Percentiles rank a stretch among this genome's conserved stretches.
Conservation (phyloP, 306 rosid genomes). For the Quillaja saponaria region DNA sequence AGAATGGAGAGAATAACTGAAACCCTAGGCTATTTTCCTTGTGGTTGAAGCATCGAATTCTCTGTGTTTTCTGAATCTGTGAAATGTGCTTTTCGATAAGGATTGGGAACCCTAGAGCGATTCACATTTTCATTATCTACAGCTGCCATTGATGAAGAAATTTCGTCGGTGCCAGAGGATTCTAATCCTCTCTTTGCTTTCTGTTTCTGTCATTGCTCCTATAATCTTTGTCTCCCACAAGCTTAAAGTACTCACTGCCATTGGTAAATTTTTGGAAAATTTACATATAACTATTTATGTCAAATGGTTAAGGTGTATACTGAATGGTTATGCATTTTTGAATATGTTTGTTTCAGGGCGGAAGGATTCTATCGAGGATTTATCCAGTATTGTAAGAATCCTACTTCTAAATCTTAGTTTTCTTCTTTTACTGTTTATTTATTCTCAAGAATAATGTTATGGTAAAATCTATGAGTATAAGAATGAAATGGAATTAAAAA, state of each 20-base stretch:
- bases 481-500: slow-evolving; percentile 1
- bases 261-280: slow-evolving; percentile 40
- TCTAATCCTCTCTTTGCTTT: slow-evolving; percentile 81
- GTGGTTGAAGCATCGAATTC: slow-evolving; percentile 52
- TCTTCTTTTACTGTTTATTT: not conserved
- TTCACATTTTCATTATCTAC: slow-evolving; percentile 17
- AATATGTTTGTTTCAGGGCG: slow-evolving; percentile 53
- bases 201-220: slow-evolving; percentile 82
- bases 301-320: not conserved
- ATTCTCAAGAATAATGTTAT: not conserved
- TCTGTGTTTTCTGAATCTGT: slow-evolving; percentile 45
- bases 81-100: slow-evolving; percentile 51
- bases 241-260: slow-evolving; percentile 44
- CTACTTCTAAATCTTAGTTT: slow-evolving; percentile 26
- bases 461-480: no score
- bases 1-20: slow-evolving; percentile 32
- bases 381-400: slow-evolving; percentile 72
- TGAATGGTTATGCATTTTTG: slow-evolving; percentile 33
- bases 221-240: slow-evolving; percentile 59
- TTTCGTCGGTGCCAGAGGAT: slow-evolving; percentile 81
- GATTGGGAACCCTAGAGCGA: slow-evolving; percentile 27
- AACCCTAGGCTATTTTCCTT: slow-evolving; percentile 61
- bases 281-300: not conserved
- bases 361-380: slow-evolving; percentile 64
- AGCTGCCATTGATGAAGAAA: slow-evolving; percentile 64